Conservation (phyloP, 352 stramenopile species). For the Globisporangium ultimum region DNA sequence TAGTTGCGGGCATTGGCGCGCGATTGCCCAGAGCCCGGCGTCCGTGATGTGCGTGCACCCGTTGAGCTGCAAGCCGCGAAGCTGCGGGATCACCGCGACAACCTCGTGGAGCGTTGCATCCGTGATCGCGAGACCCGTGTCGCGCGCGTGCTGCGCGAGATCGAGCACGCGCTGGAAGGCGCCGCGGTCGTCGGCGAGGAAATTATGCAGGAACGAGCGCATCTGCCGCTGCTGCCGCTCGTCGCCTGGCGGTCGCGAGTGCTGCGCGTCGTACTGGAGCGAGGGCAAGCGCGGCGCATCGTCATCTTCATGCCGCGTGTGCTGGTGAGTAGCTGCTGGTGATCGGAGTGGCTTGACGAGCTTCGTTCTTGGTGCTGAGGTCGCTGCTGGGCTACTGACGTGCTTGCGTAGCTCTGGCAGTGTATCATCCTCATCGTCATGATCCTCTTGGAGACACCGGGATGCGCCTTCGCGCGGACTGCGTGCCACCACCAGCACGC, state of each 20-base stretch:
- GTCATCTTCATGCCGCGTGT: neutral
- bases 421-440: neutral
- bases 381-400: no score
- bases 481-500: no score
- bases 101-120: slow-evolving; percentile 91
- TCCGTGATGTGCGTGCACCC: slow-evolving; percentile 83
- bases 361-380: slow-evolving; percentile 14
- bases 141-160: slow-evolving; percentile 80
- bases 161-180: slow-evolving; percentile 78
- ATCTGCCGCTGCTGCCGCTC: slow-evolving; percentile 77
- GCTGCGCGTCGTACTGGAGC: no score
- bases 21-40: slow-evolving; percentile 84
- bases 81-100: slow-evolving; percentile 58
- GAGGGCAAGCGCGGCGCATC: no score
- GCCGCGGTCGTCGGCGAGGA: slow-evolving; percentile 74
- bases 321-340: slow-evolving; percentile 1
- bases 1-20: slow-evolving; percentile 64
- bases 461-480: no score
- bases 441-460: neutral
- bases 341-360: slow-evolving; percentile 31
- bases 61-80: slow-evolving; percentile 64
- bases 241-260: slow-evolving; percentile 25
- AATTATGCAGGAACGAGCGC: slow-evolving; percentile 90
- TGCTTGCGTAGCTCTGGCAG: no score
- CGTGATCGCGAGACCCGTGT: slow-evolving; percentile 83